Base-by-base conservation (phyloP, 2,329 filamentous ascomycete genomes). In the Monascus ruber region DNA sequence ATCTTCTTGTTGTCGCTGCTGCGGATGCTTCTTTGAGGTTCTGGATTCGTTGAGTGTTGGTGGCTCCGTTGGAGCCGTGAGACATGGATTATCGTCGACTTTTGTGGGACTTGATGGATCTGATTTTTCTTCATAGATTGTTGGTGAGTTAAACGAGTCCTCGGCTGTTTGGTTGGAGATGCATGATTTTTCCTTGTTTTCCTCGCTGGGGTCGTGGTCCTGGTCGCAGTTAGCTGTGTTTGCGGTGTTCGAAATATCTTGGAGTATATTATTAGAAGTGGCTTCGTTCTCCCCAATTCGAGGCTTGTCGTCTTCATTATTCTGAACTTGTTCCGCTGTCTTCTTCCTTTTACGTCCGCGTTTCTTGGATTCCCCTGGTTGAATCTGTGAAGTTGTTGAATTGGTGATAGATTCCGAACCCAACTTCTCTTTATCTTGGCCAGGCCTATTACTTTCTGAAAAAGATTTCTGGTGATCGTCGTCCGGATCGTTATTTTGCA, bases 301-400 rank as follows among this genome's bases (percentile, higher is more conserved):
- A 6, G 10, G 6, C 6, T 10, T 6, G 6, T 29, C 6, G 10
- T 29, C 28, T 29, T 29, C 10, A 29, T 29, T 29, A 10, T 29
- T 6, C 28, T 29, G 28, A 10, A 29, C 28, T 43, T 51, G 39
- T n/a, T 62, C 59, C 1, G 42, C 24, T 3, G 53, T 51, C 42
- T 55, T 56, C 50, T 64, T 66, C 27, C 60, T 58, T 40, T 67
- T 67, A 39, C 62, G 59, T 11, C 62, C 60, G 37, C 64, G 64
- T 49, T 65, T 70, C 50, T 65, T 68, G 11, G 61, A 55, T 4
- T 51, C 47, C 6, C 52, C 42, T 2, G 35, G 33, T 26, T 40
- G 17, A 4, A 24, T 25, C 10, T 7, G n/a, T 7, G 6, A 28
- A 11, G 26, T 25, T 37, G 25, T 27, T 36, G 29, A 31, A 10